Conservation (phyloP, 2,329 filamentous ascomycete species). For the Xylariales sp. region DNA sequence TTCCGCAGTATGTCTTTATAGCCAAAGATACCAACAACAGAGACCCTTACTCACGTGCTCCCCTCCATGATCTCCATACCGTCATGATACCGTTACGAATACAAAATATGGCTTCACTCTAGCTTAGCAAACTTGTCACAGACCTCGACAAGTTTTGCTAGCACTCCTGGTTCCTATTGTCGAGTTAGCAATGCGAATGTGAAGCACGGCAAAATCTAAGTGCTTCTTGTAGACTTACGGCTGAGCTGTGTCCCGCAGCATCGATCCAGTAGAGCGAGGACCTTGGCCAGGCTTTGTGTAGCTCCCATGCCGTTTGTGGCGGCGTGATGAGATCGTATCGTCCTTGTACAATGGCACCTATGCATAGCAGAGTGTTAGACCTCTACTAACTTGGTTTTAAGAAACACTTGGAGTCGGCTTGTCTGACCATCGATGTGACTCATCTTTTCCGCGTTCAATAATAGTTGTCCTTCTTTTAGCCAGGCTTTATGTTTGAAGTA, state of each 20-base stretch:
- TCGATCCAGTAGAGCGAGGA: slow-evolving; percentile 9
- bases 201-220: not conserved
- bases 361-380: too few relatives aligned
- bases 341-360: slow-evolving; percentile 9
- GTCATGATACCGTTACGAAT: too few relatives aligned
- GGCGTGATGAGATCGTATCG: slow-evolving; percentile 12
- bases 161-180: slow-evolving; percentile 9
- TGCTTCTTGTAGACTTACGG: slow-evolving; percentile 1
- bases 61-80: too few relatives aligned
- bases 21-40: too few relatives aligned
- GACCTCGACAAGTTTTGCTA: slow-evolving; percentile 9
- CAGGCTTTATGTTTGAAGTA: slow-evolving; percentile 36
- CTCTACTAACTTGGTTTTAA: too few relatives aligned
- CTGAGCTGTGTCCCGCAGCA: slow-evolving; percentile 9
- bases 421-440: too few relatives aligned
- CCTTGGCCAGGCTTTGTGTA: slow-evolving; percentile 12
- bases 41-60: too few relatives aligned
- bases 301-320: slow-evolving; percentile 10
- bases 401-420: too few relatives aligned
- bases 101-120: too few relatives aligned
- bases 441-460: slow-evolving; percentile 18
- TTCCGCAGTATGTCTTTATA: too few relatives aligned
- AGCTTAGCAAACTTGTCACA: slow-evolving; percentile 9
- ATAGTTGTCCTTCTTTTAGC: slow-evolving; percentile 35
- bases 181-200: not conserved